Conservation (phyloP, 2,329 filamentous ascomycete genomes). For the Bipolaris sorokiniana region DNA sequence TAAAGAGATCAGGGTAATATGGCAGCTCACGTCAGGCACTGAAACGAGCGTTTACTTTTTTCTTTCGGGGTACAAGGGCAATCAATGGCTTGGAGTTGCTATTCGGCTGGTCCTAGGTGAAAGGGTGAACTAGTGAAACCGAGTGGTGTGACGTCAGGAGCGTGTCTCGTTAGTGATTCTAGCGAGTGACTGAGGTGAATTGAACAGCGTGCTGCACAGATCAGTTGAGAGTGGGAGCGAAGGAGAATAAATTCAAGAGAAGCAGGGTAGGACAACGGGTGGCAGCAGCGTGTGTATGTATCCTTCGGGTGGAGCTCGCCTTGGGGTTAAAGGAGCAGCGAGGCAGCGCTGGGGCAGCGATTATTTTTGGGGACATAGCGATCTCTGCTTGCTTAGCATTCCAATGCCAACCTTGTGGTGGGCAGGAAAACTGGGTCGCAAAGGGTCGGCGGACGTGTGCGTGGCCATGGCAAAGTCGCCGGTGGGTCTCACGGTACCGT, state of each 20-base stretch:
- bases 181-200: slow-evolving; percentile 8
- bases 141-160: slow-evolving; percentile 17
- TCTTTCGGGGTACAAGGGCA: background rate
- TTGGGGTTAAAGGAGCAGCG: slow-evolving; percentile 22
- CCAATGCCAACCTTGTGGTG: slow-evolving; percentile 13
- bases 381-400: slow-evolving; percentile 27
- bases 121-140: slow-evolving; percentile 2
- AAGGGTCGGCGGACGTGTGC: slow-evolving; percentile 8
- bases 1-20: background rate
- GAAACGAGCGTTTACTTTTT: slow-evolving; percentile 7
- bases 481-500: slow-evolving; percentile 18
- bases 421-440: slow-evolving; percentile 28
- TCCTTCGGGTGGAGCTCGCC: slow-evolving; percentile 15
- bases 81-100: slow-evolving; percentile 9
- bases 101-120: slow-evolving; percentile 5
- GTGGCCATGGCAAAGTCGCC: slow-evolving; percentile 15
- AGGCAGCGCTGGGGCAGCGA: slow-evolving; percentile 12
- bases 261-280: background rate
- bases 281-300: slow-evolving; percentile 8
- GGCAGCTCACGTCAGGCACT: background rate
- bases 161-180: background rate
- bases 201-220: background rate
- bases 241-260: background rate
- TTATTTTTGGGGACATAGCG: slow-evolving; percentile 29
- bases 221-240: background rate